phyloP scores from a whole-genome alignment of 441 rosid species.

The Dalechampia spathulata region DNA sequence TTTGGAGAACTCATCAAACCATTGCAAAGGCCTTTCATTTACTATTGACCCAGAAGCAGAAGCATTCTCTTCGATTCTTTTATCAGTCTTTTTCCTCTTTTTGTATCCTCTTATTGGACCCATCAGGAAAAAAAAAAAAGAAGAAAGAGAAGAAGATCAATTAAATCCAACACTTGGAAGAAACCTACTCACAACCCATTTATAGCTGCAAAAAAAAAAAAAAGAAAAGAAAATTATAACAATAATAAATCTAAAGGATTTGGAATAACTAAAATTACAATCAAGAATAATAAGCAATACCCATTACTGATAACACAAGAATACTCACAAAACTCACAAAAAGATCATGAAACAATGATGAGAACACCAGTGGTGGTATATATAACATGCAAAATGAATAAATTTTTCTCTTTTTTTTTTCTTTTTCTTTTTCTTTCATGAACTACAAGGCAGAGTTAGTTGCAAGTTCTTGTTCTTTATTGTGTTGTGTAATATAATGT shows the following conservation, averaged over 20 bases:
- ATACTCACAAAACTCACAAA: conserved; percentile 9
- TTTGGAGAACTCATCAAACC: conserved; percentile 49
- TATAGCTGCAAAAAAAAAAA: conserved; percentile 11
- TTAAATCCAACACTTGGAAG: conserved; percentile 21
- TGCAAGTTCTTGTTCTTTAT: conserved; percentile 8
- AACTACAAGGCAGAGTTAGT: conserved; percentile 1
- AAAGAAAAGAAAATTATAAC: background rate
- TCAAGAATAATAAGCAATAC: conserved; percentile 21
- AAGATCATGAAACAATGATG: conserved; percentile 23
- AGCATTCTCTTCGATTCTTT: conserved; percentile 29
- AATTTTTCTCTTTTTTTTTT: no score
- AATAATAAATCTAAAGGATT: background rate
- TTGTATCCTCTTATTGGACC: conserved; percentile 46
- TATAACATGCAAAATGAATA: conserved; percentile 25
- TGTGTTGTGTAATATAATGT: conserved; percentile 17
- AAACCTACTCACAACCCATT: conserved; percentile 17
- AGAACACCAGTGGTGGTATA: conserved; percentile 13
- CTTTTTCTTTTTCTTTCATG: no score
- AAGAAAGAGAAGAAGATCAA: no score
- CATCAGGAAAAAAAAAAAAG: no score
- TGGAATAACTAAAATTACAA: conserved; percentile 16
- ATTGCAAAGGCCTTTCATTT: conserved; percentile 39
- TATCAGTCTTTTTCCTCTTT: conserved; percentile 38
- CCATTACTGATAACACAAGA: conserved; percentile 24
- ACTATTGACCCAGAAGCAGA: conserved; percentile 38